Evolutionary conservation across 2,329 filamentous ascomycete species (phyloP).

Genomic region (Microdochium bolleyi): DNA sequence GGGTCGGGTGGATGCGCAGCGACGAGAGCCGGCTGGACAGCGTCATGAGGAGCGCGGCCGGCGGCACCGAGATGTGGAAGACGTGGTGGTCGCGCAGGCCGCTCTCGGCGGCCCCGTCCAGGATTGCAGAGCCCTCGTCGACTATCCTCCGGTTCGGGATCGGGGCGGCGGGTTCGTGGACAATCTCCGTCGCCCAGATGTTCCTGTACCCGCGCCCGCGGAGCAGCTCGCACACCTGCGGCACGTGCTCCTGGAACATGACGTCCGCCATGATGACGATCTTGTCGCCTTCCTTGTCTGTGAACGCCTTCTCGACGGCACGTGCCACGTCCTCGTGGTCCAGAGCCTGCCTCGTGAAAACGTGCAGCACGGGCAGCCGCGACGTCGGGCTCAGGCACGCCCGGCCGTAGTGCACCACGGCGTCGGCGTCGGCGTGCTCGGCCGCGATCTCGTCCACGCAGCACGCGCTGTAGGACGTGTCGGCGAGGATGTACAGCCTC

Average conservation of each 20-base stretch:
- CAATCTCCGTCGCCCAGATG: conserved; percentile 61
- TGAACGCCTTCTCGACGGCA: conserved; percentile 63
- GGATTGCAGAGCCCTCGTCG: conserved; percentile 3
- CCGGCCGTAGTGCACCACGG: conserved; percentile 89
- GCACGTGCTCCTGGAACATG: conserved; percentile 72
- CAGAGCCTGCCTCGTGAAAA: conserved; percentile 72
- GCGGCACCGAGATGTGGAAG: conserved; percentile 78
- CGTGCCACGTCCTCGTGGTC: conserved; percentile 48
- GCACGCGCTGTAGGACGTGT: conserved; percentile 95
- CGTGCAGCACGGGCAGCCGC: conserved; percentile 78
- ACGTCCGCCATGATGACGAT: conserved; percentile 78
- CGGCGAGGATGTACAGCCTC: conserved; percentile 75
- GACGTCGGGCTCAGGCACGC: conserved; percentile 88
- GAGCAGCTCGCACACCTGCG: conserved; percentile 46
- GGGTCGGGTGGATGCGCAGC: conserved; percentile 69
- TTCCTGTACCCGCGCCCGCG: conserved; percentile 57
- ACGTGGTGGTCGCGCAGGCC: conserved; percentile 61
- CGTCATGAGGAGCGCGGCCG: conserved; percentile 76
- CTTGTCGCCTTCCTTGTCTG: conserved; percentile 53
- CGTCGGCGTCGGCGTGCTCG: conserved; percentile 84
- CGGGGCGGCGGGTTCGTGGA: conserved; percentile 69
- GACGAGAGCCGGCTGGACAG: conserved; percentile 74
- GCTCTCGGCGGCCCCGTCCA: conserved; percentile 4
- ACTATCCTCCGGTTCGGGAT: conserved; percentile 75
- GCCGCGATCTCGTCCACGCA: conserved; percentile 96